Evolutionary conservation across 2,329 filamentous ascomycete genomes (phyloP), one percentile per base, ranked within the genome.

Genomic region (Fusarium albidum): DNA sequence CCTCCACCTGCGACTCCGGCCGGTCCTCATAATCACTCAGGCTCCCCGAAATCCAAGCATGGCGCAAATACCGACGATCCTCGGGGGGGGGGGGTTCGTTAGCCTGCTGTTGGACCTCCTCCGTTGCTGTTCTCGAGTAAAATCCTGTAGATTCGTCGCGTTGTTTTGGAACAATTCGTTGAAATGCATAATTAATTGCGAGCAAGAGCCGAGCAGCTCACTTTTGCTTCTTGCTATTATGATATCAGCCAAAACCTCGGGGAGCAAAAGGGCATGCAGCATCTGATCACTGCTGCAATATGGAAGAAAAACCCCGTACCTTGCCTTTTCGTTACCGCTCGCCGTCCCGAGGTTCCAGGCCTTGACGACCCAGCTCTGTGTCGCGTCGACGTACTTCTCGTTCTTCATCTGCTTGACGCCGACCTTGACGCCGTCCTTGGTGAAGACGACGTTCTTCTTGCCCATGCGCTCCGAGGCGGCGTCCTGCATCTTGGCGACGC

Each of bases 381-480:
- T 92, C 66, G 79, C 80, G 65, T 92, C 90, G 66, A 90, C 84
- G 69, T 91, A 91, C 40, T 82, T 83, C 75, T 92, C 90, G 47
- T 83, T 81, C 61, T 82, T 80, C 42, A 89, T 73, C 55, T 91
- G 80, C 74, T 87, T 89, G 56, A 93, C 82, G 41, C 86, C 86
- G 37, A 93, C 88, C 55, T 84, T 83, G 55, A 90, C 75, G 49
- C 90, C 90, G 50, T 92, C 89, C 70, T 90, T 91, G 32, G 86
- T 88, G 73, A 92, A 89, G 33, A 85, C 79, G 50, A 93, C 83
- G 70, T 92, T 89, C 77, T 89, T 90, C 75, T 85, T 85, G 71
- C 87, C 85, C 83, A 92, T 89, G 68, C 85, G 85, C 73, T 88
- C 80, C 41, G 82, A 83, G 39, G 89, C 88, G 52, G 83, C 80